Base-by-base conservation (phyloP, 495 filamentous ascomycete genomes). In the Umbilicaria muhlenbergii region DNA sequence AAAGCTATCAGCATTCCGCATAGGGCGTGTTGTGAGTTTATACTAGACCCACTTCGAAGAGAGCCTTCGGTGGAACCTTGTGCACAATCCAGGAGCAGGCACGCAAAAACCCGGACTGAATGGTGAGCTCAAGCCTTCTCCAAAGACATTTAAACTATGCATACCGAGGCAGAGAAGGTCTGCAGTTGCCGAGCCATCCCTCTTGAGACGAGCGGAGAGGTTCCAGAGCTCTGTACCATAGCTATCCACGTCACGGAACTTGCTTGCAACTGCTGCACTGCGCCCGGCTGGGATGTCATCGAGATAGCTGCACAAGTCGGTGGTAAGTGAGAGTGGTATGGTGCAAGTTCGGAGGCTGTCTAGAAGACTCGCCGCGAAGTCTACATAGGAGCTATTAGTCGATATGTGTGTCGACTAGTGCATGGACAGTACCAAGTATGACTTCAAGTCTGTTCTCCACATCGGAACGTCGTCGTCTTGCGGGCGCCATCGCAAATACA, bases 181-280 rank as follows among this genome's bases (percentile, higher is more conserved):
- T 16, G 36, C 38, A 15, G 41, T 16, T 11, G 36, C 41, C 24
- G 19, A 15, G 24, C 13, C 17, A 45, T 55, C 48, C 16, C 60
- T 54, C 28, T 52, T 56, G 18, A 78, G 51, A 8, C 71, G 66
- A 3, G 73, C 77, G 42, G 76, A 73, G 14, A 75, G 50, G 51
- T 89, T 87, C 81, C 81, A 87, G 17, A 86, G 56, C 28, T 60
- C 61, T 6, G 67, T 72, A 2, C 71, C 80, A 11, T 58, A 47
- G 17, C 41, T 50, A 39, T 81, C 76, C n/a, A 78, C 60, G 32
- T 74, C 71, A 15, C 18, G 34, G 14, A 36, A 38, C 32, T 28
- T 46, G 28, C 39, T 36, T 31, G 44, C 38, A 38, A 41, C 35
- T 37, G 21, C 15, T 10, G 44, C 36, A 24, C 36, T 32, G 13